Percentiles rank a stretch among this genome's conserved stretches.
Conservation (phyloP, 805 yeast genomes). For the Metschnikowia noctiluminum region DNA sequence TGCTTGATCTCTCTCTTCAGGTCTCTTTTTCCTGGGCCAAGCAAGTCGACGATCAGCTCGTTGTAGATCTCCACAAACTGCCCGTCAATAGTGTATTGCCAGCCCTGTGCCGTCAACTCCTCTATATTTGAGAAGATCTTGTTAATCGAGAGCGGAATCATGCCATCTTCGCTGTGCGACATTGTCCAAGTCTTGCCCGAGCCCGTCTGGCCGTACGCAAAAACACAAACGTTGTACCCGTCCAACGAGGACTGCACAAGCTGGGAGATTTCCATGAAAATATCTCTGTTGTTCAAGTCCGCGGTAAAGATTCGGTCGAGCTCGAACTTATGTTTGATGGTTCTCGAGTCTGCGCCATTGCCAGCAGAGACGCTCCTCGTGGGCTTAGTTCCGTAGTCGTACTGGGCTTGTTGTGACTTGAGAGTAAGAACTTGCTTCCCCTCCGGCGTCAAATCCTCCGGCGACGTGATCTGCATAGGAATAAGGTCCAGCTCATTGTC, state of each 20-base stretch:
- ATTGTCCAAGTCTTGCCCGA: conserved; percentile 92
- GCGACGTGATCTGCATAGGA: conserved; percentile 1
- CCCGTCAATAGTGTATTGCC: conserved; percentile 62
- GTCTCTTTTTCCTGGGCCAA: conserved; percentile 27
- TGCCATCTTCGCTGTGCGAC: conserved; percentile 68
- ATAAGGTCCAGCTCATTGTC: background rate
- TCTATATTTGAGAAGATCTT: conserved; percentile 63
- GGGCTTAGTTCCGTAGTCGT: background rate
- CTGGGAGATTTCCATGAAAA: conserved; percentile 84
- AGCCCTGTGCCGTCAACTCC: conserved; percentile 49
- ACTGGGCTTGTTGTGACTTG: background rate
- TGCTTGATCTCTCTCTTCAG: conserved; percentile 69
- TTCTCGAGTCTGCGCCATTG: background rate
- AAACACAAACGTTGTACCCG: conserved; percentile 88
- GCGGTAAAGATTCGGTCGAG: conserved; percentile 78
- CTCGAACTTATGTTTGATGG: conserved; percentile 40
- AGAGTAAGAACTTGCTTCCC: conserved; percentile 35
- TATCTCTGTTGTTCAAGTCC: conserved; percentile 49
- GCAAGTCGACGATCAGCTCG: conserved; percentile 71
- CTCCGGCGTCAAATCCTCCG: conserved; percentile 29
- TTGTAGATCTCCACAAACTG: conserved; percentile 89
- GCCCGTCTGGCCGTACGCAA: conserved; percentile 95
- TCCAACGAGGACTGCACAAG: conserved; percentile 65
- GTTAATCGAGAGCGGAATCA: conserved; percentile 72
- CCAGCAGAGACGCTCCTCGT: background rate